Evolutionary conservation across 1,284 basidiomycete species (phyloP), one percentile per base, ranked within the genome.

Genomic region (Rhizoctonia solani): DNA sequence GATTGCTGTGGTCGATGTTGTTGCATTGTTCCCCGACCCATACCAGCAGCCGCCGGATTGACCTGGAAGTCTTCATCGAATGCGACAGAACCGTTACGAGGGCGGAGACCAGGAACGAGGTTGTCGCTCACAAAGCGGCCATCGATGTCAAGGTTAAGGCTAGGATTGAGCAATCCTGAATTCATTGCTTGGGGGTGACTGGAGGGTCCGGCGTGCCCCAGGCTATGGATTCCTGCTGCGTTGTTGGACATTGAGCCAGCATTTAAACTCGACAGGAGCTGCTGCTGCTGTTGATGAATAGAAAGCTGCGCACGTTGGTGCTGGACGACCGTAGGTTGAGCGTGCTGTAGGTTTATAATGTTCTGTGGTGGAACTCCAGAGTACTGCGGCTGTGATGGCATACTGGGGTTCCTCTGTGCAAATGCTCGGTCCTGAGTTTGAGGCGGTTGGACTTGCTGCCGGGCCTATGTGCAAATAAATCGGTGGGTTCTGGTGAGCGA

Each of bases 101-200:
- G 83, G 47, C 89, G 85, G 34, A 92, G 80, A 16, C 90, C 90
- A 44, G 90, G 90, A 9, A 92, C 90, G 82, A 92, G 85, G 34
- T 88, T 88, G 76, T 92, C 89, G 8, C 90, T 88, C 30, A 90
- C 83, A 72, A 92, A 92, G 71, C 82, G 85, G 67, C 89, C 82
- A 72, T 91, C 89, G 54, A 66, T 44, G 37, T 71, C 70, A 25
- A 44, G 34, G 14, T 66, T 54, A 25, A 61, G 58, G 37, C 47
- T 61, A 30, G 66, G 69, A 34, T 54, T 69, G 47, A 66, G 21
- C 19, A 53, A 9, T 6, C 49, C 49, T 21, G 59, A 42, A 27
- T 49, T 65, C 29, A 65, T 8, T n/a, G 37, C 49, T 14, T 49
- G 27, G 30, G 32, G n/a, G 19, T 52, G 59, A 13, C 27, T 4